These are phyloP conservation scores for Penicillium brasilianum DNA, from an alignment of 2,329 filamentous ascomycete genomes.

Conservation along the genomic window DNA sequence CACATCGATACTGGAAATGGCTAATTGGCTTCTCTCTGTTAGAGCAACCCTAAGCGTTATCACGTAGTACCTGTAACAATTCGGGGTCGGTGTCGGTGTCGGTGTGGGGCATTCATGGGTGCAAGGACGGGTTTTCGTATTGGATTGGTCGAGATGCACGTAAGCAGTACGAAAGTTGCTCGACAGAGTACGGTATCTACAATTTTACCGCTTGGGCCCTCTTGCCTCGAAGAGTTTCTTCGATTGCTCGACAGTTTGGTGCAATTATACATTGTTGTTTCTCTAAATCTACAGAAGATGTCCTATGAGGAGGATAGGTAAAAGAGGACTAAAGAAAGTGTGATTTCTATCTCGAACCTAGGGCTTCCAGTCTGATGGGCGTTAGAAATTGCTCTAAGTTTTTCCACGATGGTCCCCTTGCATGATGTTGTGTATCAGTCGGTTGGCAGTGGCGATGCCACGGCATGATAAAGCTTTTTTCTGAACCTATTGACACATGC, in stretches of 20 bases:
- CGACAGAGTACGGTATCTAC: background rate
- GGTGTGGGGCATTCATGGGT: background rate
- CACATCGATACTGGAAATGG: background rate
- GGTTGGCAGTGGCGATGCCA: background rate
- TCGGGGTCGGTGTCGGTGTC: background rate
- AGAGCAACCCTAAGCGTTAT: background rate
- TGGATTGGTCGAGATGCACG: background rate
- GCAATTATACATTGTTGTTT: too few relatives aligned
- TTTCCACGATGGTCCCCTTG: background rate
- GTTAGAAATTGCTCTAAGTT: background rate
- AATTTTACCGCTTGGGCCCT: background rate
- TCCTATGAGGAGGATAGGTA: too few relatives aligned
- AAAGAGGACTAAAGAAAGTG: background rate
- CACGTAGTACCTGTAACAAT: background rate
- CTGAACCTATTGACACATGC: background rate
- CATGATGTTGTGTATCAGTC: background rate
- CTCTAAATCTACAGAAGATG: too few relatives aligned
- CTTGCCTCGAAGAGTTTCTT: background rate
- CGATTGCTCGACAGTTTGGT: too few relatives aligned
- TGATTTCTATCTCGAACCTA: background rate
- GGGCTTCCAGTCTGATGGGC: background rate
- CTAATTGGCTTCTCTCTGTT: background rate
- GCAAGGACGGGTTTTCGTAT: background rate
- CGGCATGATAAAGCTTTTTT: background rate
- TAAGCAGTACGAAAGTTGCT: background rate